Percentiles rank a stretch among this genome's conserved stretches.
These are phyloP conservation scores for Podila clonocystis DNA, from an alignment of 192 early-diverging fungal genomes.

Conservation along the genomic window DNA sequence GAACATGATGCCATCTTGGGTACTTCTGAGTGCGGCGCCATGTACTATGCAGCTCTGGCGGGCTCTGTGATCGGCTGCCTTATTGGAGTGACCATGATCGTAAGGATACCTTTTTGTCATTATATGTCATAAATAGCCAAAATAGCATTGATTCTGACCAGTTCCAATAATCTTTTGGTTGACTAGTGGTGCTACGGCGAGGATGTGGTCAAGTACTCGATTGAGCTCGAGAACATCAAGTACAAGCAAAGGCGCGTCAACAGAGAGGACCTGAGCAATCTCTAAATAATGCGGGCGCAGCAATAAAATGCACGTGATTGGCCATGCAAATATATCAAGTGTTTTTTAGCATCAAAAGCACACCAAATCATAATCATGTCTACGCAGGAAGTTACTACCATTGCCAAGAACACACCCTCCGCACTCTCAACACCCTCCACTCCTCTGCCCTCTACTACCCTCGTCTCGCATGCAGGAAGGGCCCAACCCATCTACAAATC, in stretches of 20 bases:
- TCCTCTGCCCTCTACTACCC: neutral
- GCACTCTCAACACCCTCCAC: neutral
- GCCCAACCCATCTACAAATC: slow-evolving; percentile 23
- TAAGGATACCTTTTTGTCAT: slow-evolving; percentile 8
- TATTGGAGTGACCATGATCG: slow-evolving; percentile 42
- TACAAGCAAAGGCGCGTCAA: slow-evolving; percentile 5
- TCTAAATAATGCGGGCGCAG: too few species aligned
- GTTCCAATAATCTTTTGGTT: neutral
- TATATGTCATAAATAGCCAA: neutral
- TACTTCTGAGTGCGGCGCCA: slow-evolving; percentile 20
- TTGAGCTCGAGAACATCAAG: slow-evolving; percentile 19
- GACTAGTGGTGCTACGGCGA: slow-evolving; percentile 39
- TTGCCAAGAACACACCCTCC: too few species aligned
- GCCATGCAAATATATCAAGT: too few species aligned
- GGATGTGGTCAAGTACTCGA: slow-evolving; percentile 41
- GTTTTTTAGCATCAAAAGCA: too few species aligned
- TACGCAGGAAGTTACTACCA: neutral
- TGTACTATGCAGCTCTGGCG: slow-evolving; percentile 36
- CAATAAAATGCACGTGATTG: neutral
- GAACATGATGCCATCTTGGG: slow-evolving; percentile 17
- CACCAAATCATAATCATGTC: neutral
- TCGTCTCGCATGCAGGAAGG: slow-evolving; percentile 5
- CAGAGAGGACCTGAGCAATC: neutral
- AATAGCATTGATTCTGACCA: neutral
- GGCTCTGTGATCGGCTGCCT: slow-evolving; percentile 41